Base-by-base conservation (phyloP, 164 flowering plant species). In the Brasenia schreberi region DNA sequence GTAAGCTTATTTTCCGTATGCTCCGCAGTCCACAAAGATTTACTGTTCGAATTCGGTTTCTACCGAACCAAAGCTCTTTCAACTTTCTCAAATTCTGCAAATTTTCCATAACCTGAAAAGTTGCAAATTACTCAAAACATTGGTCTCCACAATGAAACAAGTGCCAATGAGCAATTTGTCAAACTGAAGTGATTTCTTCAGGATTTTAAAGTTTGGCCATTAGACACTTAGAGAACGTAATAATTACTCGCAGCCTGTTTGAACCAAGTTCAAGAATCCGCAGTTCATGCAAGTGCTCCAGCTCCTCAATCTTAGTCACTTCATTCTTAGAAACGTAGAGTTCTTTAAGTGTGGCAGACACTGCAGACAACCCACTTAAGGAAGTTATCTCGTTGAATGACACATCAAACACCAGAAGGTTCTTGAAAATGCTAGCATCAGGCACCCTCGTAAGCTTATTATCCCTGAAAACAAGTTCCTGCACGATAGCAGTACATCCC, bases 311-410 rank as follows among this genome's bases (percentile, higher is more conserved):
- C 82, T 85, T 88, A 42, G 83, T 65, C 67, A 95, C 96, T 76
- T 92, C 96, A 80, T 92, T 95, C 77, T 92, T 95, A 0, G 99
- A 95, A 19, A 95, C 90, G 72, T 95, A 95, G 42, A 95, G 92
- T 65, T 92, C 99, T 83, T 82, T 87, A 61, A 95, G 87, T 1
- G 85, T 86, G 81, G 66, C 76, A 64, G 92, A 80, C 68, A 82
- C 87, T 71, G 82, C 84, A 16, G 86, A 81, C 71, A 89, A 42
- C 43, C 96, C 96, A 70, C 75, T 69, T 64, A 84, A 70, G 39
- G 96, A 87, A 64, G 86, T 63, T 70, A 95, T 90, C 77, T 92
- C 99, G 70, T 95, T 95, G 82, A 87, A 95, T 64, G 99, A 95
- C 68, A 89, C 87, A 78, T 95, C 99, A 71, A 92, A 95, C 44